Conservation (phyloP, 2,329 filamentous ascomycete species). For the Sclerotiophoma versabilis region DNA sequence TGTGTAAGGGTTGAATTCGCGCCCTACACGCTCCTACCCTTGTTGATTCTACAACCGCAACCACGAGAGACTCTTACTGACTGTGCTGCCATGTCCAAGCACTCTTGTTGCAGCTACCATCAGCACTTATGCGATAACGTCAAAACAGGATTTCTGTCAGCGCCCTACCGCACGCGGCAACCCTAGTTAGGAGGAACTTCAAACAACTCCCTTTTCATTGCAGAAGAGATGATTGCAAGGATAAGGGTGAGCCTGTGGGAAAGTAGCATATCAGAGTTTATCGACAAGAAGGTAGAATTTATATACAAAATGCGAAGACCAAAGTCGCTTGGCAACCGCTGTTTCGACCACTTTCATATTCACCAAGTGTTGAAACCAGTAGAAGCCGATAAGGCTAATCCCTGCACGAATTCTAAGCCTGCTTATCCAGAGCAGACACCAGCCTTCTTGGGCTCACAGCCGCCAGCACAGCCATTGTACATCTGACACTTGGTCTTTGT, state of each 20-base stretch:
- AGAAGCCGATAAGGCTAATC: not conserved
- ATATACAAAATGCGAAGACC: not conserved
- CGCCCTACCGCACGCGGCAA: too few species aligned
- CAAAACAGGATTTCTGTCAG: too few species aligned
- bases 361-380: not conserved
- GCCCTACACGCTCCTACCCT: too few species aligned
- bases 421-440: slow-evolving; percentile 33
- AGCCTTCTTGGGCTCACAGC: slow-evolving; percentile 37
- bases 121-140: too few species aligned
- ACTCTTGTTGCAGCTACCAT: too few species aligned
- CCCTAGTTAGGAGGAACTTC: too few species aligned
- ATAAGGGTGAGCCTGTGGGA: not conserved
- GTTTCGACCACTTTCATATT: not conserved
- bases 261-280: not conserved
- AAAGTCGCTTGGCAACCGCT: not conserved
- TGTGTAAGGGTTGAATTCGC: too few species aligned
- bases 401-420: not conserved
- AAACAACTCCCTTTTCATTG: too few species aligned
- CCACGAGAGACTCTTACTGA: too few species aligned
- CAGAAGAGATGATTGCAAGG: not conserved
- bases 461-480: slow-evolving; percentile 38
- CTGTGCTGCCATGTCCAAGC: too few species aligned
- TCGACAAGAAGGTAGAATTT: not conserved
- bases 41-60: too few species aligned
- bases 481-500: slow-evolving; percentile 35